Base-by-base conservation (phyloP, 176 grass and related monocot genomes). In the Rhipidocladum racemiflorum region DNA sequence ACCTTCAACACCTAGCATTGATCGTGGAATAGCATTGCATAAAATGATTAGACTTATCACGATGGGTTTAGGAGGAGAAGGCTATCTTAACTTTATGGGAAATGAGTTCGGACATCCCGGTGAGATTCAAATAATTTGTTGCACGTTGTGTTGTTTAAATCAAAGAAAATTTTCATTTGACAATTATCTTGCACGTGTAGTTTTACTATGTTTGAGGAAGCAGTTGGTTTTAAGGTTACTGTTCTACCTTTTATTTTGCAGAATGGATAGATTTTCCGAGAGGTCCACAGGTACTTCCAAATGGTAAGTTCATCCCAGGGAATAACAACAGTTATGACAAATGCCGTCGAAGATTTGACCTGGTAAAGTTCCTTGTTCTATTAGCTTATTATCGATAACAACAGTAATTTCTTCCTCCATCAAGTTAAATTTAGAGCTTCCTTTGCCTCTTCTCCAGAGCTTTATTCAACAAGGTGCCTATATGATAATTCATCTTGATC, bases 61-160 rank as follows among this genome's bases (percentile, higher is more conserved):
- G 40, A 99, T 99, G 91, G 74, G 89, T 72, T 90, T 99, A 88
- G 97, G 97, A 73, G 97, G 97, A 36, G 91, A 99, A 74, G 97
- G 91, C 23, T 99, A 99, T 90, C 89, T 99, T 78, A 99, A 99
- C 67, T 99, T 96, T 65, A 99, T 99, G 93, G 96, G 97, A 78
- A 99, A 99, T 91, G 97, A 99, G 72, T 99, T 99, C 83, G 97
- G 97, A 49, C 97, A 99, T 91, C 97, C 97, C 72, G 95, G 95
- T 95, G 83, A 89, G 77, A 65, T 48, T 70, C 84, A 25, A 51
- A 63, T 55, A 18, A 48, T 78, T 84, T 83, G 23, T 24, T 80
- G 3, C 39, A 62, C 14, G 29, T 44, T 39, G 17, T 45, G 34
- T 76, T 68, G 30, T 70, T 49, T 83, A 25, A 56, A 74, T 59